Base-by-base conservation (phyloP, 805 yeast genomes). In the Schizosaccharomyces lindneri region DNA sequence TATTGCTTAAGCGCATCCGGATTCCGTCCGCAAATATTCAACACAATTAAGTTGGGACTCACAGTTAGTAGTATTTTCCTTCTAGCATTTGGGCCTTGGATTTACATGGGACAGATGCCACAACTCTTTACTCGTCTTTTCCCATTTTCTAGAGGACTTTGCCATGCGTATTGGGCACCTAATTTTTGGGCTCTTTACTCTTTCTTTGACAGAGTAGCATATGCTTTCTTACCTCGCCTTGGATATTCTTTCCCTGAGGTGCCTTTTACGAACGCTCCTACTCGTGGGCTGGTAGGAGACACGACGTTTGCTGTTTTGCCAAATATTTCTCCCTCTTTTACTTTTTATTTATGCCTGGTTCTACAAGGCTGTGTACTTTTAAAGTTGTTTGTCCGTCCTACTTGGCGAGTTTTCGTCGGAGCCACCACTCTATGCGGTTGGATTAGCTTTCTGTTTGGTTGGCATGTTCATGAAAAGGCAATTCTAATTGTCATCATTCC, bases 151-250 rank as follows among this genome's bases (percentile, higher is more conserved):
- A 77, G 97, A 69, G 97, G 97, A 1, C 76, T 93, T 46, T 93
- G 97, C 4, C 98, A 93, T 72, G 96, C 97, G 0, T 93, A 93
- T 73, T 93, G 98, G 97, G 97, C 98, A 0, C 97, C 99, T 17
- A 93, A 93, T 68, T 75, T 88, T 59, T 93, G 99, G 99, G 96
- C 98, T 0, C 67, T 90, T 9, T 93, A 93, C 71, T 85, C 97
- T 1, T 84, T 86, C 65, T 64, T 77, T 15, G 99, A 93, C 71
- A 76, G 95, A 63, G 68, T 83, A 0, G 74, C 88, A n/a, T 69
- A 70, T 7, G 41, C 41, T 61, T 62, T 64, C 19, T 55, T 61
- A 9, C 62, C 55, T 5, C 59, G 59, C n/a, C 31, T 64, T 59
- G 48, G 61, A 5, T 39, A 61, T 43, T 61, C 62, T 6, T 24